Evolutionary conservation across 1,284 basidiomycete genomes (phyloP).

Genomic region (Mycosarcoma mackinlayi): DNA sequence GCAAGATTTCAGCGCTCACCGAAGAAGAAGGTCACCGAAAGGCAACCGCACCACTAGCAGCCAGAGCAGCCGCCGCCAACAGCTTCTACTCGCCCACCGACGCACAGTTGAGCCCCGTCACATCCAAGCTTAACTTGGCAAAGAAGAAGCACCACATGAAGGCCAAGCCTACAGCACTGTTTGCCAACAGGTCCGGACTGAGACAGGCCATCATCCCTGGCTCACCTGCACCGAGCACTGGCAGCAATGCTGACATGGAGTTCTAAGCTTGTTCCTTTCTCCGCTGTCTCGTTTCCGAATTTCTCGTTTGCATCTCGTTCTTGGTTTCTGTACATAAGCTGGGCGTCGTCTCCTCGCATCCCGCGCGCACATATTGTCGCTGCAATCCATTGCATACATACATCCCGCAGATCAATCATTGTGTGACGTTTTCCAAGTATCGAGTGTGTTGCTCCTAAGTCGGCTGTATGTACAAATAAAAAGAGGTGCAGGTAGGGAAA

Average conservation of each 20-base stretch:
- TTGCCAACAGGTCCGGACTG: conserved; percentile 55
- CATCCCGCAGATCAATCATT: too few species aligned
- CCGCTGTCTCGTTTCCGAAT: neutral
- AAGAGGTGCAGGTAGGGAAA: too few species aligned
- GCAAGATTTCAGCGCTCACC: conserved; percentile 56
- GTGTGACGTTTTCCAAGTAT: too few species aligned
- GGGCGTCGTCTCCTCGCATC: conserved; percentile 9
- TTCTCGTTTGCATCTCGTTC: conserved; percentile 12
- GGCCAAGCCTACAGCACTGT: conserved; percentile 65
- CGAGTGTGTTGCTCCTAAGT: too few species aligned
- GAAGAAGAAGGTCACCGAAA: conserved; percentile 67
- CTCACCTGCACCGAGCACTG: conserved; percentile 45
- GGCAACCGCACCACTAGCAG: conserved; percentile 63
- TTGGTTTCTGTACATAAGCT: conserved; percentile 5
- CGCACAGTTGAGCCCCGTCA: conserved; percentile 65
- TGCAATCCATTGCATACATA: neutral
- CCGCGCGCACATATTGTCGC: neutral
- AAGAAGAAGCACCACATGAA: conserved; percentile 66
- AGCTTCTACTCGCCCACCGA: conserved; percentile 66
- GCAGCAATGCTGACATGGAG: conserved; percentile 42
- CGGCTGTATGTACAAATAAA: too few species aligned
- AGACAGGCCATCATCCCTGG: conserved; percentile 43
- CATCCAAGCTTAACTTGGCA: conserved; percentile 65
- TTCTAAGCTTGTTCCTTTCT: conserved; percentile 13
- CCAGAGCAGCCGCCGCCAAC: conserved; percentile 58